These are phyloP conservation scores for Darksidea phi DNA, from an alignment of 495 filamentous ascomycete species.

Conservation along the genomic window DNA sequence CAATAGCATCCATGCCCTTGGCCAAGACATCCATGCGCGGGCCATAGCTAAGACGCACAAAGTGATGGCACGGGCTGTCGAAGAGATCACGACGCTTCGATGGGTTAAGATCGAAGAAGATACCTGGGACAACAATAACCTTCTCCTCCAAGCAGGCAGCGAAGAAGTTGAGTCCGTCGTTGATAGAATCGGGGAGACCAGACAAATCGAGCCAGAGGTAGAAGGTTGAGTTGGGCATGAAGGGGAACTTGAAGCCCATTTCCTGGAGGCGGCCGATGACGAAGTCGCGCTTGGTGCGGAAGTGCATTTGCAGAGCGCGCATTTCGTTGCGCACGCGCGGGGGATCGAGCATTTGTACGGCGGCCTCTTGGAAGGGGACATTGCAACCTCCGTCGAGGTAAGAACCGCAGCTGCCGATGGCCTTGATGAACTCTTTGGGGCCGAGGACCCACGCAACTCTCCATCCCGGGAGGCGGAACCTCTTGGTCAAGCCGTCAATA, in stretches of 20 bases:
- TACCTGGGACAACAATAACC: constrained; percentile 92
- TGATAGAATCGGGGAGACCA: constrained; percentile 68
- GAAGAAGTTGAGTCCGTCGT: constrained; percentile 95
- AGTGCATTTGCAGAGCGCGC: constrained; percentile 82
- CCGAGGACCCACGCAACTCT: constrained; percentile 94
- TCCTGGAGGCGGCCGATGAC: constrained; percentile 70
- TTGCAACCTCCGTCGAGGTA: constrained; percentile 97
- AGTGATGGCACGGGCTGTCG: constrained; percentile 91
- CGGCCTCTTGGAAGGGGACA: constrained; percentile 92
- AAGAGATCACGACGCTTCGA: constrained; percentile 87
- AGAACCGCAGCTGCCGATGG: constrained; percentile 85
- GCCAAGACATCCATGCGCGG: constrained; percentile 83
- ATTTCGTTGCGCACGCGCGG: constrained; percentile 78
- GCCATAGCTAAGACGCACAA: constrained; percentile 87
- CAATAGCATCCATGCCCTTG: constrained; percentile 85
- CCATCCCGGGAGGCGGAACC: constrained; percentile 94
- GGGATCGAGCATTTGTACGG: constrained; percentile 87
- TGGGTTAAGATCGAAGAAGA: constrained; percentile 90
- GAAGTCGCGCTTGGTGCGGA: constrained; percentile 87
- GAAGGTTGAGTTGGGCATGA: constrained; percentile 85
- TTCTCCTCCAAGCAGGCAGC: constrained; percentile 87
- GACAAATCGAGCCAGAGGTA: constrained; percentile 80
- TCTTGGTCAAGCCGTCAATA: constrained; percentile 94
- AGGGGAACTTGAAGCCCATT: constrained; percentile 75
- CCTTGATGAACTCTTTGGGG: constrained; percentile 93